These are phyloP conservation scores for Agastache rugosa DNA, from an alignment of 257 asterid species.

Conservation along the genomic window DNA sequence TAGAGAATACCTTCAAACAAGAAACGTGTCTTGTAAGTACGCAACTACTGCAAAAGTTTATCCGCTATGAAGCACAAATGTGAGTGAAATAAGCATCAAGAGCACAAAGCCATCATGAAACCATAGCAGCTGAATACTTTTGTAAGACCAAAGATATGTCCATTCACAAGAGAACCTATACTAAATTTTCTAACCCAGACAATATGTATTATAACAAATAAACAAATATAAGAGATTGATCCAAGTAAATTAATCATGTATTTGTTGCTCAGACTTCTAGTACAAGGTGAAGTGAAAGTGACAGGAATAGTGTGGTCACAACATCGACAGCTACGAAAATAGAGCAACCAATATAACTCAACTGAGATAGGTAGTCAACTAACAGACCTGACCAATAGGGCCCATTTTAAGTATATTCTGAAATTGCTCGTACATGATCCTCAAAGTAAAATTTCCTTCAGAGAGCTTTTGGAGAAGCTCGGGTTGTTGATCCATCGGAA, in stretches of 20 bases:
- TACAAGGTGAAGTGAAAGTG: neutral
- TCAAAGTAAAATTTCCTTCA: slow-evolving; percentile 87
- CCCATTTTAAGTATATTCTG: slow-evolving; percentile 94
- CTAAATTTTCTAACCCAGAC: neutral
- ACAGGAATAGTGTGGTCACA: neutral
- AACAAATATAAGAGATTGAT: neutral
- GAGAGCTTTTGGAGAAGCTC: slow-evolving; percentile 97
- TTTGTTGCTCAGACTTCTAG: neutral
- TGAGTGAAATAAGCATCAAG: neutral
- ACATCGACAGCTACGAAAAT: neutral
- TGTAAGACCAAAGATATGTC: neutral
- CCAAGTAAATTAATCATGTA: neutral
- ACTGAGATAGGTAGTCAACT: slow-evolving; percentile 21
- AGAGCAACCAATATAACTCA: slow-evolving; percentile 9
- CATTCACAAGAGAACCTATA: neutral
- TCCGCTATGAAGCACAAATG: neutral
- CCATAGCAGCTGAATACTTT: neutral
- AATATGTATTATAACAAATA: neutral
- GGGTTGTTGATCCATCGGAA: slow-evolving; percentile 99
- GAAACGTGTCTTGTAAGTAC: slow-evolving; percentile 14
- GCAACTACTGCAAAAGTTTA: neutral
- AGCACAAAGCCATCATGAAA: neutral
- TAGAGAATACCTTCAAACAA: slow-evolving; percentile 76
- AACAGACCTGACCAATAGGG: slow-evolving; percentile 89
- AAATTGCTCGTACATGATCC: slow-evolving; percentile 94